Conservation (phyloP, 495 filamentous ascomycete genomes). For the Penicillium arizonense region DNA sequence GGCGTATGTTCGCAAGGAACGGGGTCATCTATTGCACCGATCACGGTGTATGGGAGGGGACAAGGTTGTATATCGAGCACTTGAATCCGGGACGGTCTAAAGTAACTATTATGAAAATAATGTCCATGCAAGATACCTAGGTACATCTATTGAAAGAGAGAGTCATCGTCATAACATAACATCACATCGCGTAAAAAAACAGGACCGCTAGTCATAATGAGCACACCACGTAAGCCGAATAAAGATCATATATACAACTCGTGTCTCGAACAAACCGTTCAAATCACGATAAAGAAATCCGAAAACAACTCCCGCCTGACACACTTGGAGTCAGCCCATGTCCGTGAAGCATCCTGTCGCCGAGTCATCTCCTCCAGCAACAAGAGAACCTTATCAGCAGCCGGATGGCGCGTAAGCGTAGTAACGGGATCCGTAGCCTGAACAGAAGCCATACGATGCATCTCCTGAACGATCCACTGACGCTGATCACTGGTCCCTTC, state of each 20-base stretch:
- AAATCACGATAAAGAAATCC: constrained; percentile 40
- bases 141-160: too few species aligned
- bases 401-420: constrained; percentile 24
- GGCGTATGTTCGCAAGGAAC: constrained; percentile 50
- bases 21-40: constrained; percentile 63
- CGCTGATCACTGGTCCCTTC: constrained; percentile 36
- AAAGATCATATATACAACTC: constrained; percentile 1
- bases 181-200: not conserved
- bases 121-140: not conserved
- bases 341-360: constrained; percentile 37
- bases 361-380: constrained; percentile 40
- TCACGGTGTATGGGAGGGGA: constrained; percentile 31
- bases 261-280: not conserved
- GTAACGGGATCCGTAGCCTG: constrained; percentile 6
- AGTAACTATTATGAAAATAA: not conserved
- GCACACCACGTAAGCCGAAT: not conserved
- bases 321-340: constrained; percentile 39
- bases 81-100: not conserved
- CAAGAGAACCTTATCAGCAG: constrained; percentile 30
- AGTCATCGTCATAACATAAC: too few species aligned
- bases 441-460: constrained; percentile 31
- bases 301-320: constrained; percentile 38
- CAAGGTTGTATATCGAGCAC: constrained; percentile 9
- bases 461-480: constrained; percentile 34
- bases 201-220: not conserved